These are phyloP conservation scores for Kandelia obovata DNA, from an alignment of 345 rosid genomes.

Conservation along the genomic window DNA sequence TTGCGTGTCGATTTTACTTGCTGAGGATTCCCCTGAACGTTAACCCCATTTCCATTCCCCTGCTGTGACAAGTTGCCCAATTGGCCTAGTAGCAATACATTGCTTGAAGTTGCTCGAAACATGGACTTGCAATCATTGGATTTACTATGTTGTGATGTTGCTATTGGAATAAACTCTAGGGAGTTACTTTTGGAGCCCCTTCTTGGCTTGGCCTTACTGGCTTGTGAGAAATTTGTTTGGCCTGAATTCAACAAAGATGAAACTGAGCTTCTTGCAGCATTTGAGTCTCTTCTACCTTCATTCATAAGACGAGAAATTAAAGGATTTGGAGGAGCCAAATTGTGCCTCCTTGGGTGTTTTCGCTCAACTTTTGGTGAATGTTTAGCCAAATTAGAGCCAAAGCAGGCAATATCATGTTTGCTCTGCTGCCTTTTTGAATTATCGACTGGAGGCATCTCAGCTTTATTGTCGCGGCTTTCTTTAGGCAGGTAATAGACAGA, in stretches of 20 bases:
- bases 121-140: constrained; percentile 28
- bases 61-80: constrained; percentile 42
- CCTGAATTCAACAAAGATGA: constrained; percentile 37
- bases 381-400: constrained; percentile 20
- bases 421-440: constrained; percentile 29
- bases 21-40: constrained; percentile 17
- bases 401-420: constrained; percentile 18
- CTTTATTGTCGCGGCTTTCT: constrained; percentile 17
- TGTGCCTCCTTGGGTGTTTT: constrained; percentile 27
- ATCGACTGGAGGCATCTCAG: constrained; percentile 14
- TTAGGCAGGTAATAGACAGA: constrained; percentile 35
- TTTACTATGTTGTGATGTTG: constrained; percentile 6
- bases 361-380: constrained; percentile 22
- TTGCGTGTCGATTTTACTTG: constrained; percentile 20
- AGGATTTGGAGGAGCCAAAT: constrained; percentile 13
- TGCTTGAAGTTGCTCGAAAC: constrained; percentile 36
- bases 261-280: constrained; percentile 39
- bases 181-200: constrained; percentile 15
- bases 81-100: constrained; percentile 27
- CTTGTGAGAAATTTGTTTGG: background rate
- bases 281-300: constrained; percentile 25
- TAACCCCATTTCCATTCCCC: constrained; percentile 19
- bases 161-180: constrained; percentile 23
- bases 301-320: constrained; percentile 16
- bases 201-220: constrained; percentile 8